Base-by-base conservation (phyloP, 2,329 filamentous ascomycete genomes). In the Mollisiaceae sp. region DNA sequence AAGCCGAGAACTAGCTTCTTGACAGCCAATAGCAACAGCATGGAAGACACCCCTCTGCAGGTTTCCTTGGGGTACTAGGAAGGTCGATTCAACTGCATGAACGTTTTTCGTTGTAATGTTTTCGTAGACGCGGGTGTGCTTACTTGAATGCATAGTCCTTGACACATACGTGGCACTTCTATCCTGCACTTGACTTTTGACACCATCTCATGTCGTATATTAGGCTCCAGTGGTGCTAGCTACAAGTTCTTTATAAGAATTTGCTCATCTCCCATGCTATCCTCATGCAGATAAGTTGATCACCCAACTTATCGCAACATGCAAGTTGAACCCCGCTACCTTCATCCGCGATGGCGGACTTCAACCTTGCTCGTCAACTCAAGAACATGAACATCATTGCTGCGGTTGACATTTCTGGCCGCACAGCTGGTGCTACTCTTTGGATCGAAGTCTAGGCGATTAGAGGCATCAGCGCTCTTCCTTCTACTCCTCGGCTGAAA, bases 391-490 rank as follows among this genome's bases (percentile, higher is more conserved):
- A 54, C 15, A 59, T 63, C 12, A 47, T 36, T n/a, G 32, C 45
- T 22, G 61, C 61, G 8, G 24, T 63, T n/a, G 61, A 63, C 27
- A 59, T n/a, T 11, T 63, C 61, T 12, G 39, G 41, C 38, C 54
- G 61, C 41, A 59, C 55, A 8, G 14, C 24, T 11, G 54, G 61
- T 2, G 8, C 22, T 2, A 45, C 32, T 11, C 39, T 59, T 18
- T 14, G 35, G 27, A 22, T 24, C 8, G 61, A 63, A 41, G 47
- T 63, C 22, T 8, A 39, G 2, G 39, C 41, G 43, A 39, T 59
- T 32, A 38, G 27, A 12, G 15, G 24, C 2, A 43, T 62, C 24
- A 20, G 47, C 14, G 36, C 43, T n/a, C n/a, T n/a, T n/a, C n/a
- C n/a, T n/a, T n/a, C n/a, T n/a, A n/a, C n/a, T n/a, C 36, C 36